These are phyloP conservation scores for Plasmopara halstedii DNA, from an alignment of 352 stramenopile species.

Conservation along the genomic window DNA sequence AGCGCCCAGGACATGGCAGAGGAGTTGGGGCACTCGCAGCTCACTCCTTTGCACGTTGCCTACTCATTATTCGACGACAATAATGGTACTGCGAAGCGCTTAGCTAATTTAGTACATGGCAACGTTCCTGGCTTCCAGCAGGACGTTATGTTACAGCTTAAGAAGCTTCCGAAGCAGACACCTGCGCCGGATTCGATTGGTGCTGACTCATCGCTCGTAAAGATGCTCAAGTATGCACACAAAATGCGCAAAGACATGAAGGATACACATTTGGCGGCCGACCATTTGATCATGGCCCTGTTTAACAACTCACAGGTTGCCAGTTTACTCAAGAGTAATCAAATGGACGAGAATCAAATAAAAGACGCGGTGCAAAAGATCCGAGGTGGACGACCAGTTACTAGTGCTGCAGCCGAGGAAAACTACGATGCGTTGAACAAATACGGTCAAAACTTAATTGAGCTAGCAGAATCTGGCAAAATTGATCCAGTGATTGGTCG, in stretches of 20 bases:
- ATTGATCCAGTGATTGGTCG: slow-evolving; percentile 97
- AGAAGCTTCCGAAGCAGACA: slow-evolving; percentile 63
- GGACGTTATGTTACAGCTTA: slow-evolving; percentile 43
- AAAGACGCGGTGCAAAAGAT: slow-evolving; percentile 57
- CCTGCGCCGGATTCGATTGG: slow-evolving; percentile 57
- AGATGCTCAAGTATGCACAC: slow-evolving; percentile 75
- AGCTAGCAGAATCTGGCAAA: slow-evolving; percentile 89
- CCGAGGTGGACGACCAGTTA: slow-evolving; percentile 59
- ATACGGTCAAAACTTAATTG: slow-evolving; percentile 94
- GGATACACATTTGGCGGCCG: slow-evolving; percentile 68
- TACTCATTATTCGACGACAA: slow-evolving; percentile 61
- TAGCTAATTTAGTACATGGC: slow-evolving; percentile 45
- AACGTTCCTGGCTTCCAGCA: slow-evolving; percentile 41
- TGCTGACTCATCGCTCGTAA: slow-evolving; percentile 56
- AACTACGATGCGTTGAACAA: slow-evolving; percentile 92
- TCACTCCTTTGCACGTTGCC: slow-evolving; percentile 68
- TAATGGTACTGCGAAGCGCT: slow-evolving; percentile 41
- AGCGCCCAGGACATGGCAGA: slow-evolving; percentile 44
- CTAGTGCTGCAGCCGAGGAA: slow-evolving; percentile 78
- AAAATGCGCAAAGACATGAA: slow-evolving; percentile 78
- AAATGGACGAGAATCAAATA: slow-evolving; percentile 55
- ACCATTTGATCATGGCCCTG: slow-evolving; percentile 70
- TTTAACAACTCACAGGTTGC: slow-evolving; percentile 52
- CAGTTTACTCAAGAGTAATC: slow-evolving; percentile 53
- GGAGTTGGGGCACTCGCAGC: slow-evolving; percentile 60